Evolutionary conservation across 768 basidiomycete genomes (phyloP).

Genomic region (Panellus pusillus): DNA sequence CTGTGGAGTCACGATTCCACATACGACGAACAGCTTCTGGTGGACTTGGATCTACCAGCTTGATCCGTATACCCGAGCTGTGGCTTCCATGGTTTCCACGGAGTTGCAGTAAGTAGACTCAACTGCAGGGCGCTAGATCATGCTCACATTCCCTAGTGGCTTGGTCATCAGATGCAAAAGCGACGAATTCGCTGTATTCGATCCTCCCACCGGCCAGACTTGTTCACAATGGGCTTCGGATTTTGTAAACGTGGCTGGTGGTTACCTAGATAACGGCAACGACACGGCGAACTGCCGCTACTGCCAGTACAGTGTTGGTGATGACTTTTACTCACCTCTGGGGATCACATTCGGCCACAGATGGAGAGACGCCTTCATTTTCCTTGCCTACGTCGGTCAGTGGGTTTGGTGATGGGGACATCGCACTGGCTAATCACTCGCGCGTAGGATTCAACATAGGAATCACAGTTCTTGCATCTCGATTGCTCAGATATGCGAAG

Average conservation of each 20-base stretch:
- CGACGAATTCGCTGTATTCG: constrained; percentile 71
- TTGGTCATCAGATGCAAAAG: constrained; percentile 60
- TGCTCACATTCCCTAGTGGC: constrained; percentile 42
- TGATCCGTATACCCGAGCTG: constrained; percentile 66
- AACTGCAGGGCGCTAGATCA: neutral
- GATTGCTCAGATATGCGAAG: constrained; percentile 70
- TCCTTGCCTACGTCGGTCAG: constrained; percentile 62
- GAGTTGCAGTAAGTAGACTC: constrained; percentile 61
- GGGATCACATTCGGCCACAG: constrained; percentile 62
- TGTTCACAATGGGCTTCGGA: constrained; percentile 70
- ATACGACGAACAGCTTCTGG: constrained; percentile 47
- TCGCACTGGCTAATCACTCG: neutral
- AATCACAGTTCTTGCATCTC: constrained; percentile 64
- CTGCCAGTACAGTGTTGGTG: constrained; percentile 67
- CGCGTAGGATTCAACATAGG: constrained; percentile 66
- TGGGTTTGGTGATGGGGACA: constrained; percentile 4
- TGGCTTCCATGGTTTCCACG: constrained; percentile 74
- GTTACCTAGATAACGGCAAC: constrained; percentile 70
- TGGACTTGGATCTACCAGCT: constrained; percentile 76
- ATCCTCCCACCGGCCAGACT: constrained; percentile 72
- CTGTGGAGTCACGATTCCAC: constrained; percentile 81
- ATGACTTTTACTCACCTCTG: constrained; percentile 68
- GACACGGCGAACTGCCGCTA: constrained; percentile 67
- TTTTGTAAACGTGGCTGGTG: constrained; percentile 63
- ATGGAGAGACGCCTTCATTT: constrained; percentile 70